Evolutionary conservation across 805 yeast genomes (phyloP).

Genomic region (Saccharomycopsis fibuligera): DNA sequence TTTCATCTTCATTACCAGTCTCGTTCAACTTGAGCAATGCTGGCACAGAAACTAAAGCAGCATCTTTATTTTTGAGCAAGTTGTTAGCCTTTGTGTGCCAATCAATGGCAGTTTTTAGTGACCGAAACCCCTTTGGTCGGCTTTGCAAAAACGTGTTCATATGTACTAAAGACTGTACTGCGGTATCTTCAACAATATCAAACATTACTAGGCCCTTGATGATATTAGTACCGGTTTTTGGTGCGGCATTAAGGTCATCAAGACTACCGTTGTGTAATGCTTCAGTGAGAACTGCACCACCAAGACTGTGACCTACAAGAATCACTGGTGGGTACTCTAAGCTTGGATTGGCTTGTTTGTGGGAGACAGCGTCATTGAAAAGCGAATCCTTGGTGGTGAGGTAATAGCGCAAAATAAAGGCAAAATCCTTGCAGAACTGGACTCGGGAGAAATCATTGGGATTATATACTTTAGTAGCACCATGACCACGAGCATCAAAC

Average conservation of each 20-base stretch:
- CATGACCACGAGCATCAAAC: slow-evolving; percentile 87
- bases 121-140: slow-evolving; percentile 57
- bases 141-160: slow-evolving; percentile 61
- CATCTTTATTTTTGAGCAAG: slow-evolving; percentile 45
- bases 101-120: slow-evolving; percentile 55
- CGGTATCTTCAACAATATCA: slow-evolving; percentile 94
- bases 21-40: slow-evolving; percentile 37
- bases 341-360: slow-evolving; percentile 18
- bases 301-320: slow-evolving; percentile 85
- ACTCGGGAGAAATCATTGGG: slow-evolving; percentile 40
- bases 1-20: slow-evolving; percentile 12
- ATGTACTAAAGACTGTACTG: slow-evolving; percentile 56
- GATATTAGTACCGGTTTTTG: slow-evolving; percentile 19
- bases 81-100: slow-evolving; percentile 70
- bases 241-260: slow-evolving; percentile 17
- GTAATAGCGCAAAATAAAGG: slow-evolving; percentile 39
- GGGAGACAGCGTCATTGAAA: slow-evolving; percentile 15
- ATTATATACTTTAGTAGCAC: slow-evolving; percentile 36
- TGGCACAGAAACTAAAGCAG: slow-evolving; percentile 80
- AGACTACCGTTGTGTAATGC: slow-evolving; percentile 29
- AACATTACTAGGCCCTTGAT: slow-evolving; percentile 69
- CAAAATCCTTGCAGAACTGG: slow-evolving; percentile 53
- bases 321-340: slow-evolving; percentile 35
- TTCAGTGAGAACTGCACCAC: slow-evolving; percentile 76
- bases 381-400: slow-evolving; percentile 9